Evolutionary conservation across 2,329 filamentous ascomycete genomes (phyloP), one percentile per base, ranked within the genome.

Genomic region (Fusarium equiseti): DNA sequence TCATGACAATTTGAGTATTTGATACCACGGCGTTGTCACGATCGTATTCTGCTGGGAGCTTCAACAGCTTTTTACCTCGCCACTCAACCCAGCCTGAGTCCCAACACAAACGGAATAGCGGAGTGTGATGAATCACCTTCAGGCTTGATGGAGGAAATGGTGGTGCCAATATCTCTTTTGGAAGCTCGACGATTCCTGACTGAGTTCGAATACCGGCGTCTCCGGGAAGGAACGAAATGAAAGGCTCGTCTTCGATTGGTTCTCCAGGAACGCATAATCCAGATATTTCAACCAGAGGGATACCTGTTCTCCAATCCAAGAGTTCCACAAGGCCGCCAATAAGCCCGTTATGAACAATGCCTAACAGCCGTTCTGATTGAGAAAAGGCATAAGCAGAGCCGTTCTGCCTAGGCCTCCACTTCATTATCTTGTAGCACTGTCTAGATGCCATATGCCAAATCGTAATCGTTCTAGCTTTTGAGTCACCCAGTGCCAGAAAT

Each of bases 51-150:
- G 20, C 12, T 16, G 40, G 40, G 3, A 43, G 40, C 12, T 43
- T 43, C 40, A 43, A 43, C 7, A 43, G 5, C 4, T 5, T 22
- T 5, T 22, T 15, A 2, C 40, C 20, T n/a, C 12, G 12, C 40
- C 40, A 43, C 15, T 43, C 7, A 8, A 43, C 12, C 40, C 38
- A 42, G 1, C 38, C 10, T n/a, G 38, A 8, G 4, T 20, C 18
- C 11, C 4, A 2, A 12, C 12, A 9, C 6, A 40, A 10, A n/a
- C 4, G 7, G 10, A 40, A 7, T 6, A 40, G 8, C n/a, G 18
- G 38, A 11, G 18, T 20, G 12, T 12, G n/a, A 9, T 1, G 6
- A 8, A 20, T 20, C 1, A 12, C 10, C 3, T 11, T 4, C 5
- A n/a, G 10, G 11, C 12, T 8, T 8, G 38, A n/a, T 6, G n/a